Evolutionary conservation across 176 grass and related monocot species (phyloP).

Genomic region (Oryza glaberrima): DNA sequence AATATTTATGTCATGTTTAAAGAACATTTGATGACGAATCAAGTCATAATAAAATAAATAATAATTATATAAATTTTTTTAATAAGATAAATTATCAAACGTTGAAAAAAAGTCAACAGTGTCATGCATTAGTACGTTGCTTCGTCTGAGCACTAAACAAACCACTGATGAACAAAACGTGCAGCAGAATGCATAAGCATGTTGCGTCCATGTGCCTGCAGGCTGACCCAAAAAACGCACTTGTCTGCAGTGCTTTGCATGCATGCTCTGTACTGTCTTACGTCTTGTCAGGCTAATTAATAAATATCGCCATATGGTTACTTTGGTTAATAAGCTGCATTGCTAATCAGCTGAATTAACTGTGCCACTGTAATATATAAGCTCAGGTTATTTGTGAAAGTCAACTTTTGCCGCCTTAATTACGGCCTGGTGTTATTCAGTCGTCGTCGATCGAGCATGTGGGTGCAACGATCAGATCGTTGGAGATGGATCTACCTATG

Average conservation of each 20-base stretch:
- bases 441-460: background rate
- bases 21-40: too few relatives aligned
- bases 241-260: too few relatives aligned
- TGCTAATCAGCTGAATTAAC: background rate
- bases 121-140: background rate
- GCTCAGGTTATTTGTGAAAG: background rate
- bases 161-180: constrained; percentile 14
- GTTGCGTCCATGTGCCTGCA: constrained; percentile 13
- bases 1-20: too few relatives aligned
- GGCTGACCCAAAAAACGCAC: too few relatives aligned
- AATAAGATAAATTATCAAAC: too few relatives aligned
- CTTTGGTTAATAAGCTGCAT: too few relatives aligned
- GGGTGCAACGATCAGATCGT: constrained; percentile 24
- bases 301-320: background rate
- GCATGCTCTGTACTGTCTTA: background rate
- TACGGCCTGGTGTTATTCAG: background rate
- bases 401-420: background rate
- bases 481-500: background rate
- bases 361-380: background rate
- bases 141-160: background rate
- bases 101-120: too few relatives aligned
- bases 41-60: too few relatives aligned
- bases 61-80: too few relatives aligned
- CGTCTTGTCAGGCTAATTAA: background rate
- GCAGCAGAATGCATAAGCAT: background rate